Conservation (phyloP, 2,329 filamentous ascomycete species). For the Trichothecium sympodiale region DNA sequence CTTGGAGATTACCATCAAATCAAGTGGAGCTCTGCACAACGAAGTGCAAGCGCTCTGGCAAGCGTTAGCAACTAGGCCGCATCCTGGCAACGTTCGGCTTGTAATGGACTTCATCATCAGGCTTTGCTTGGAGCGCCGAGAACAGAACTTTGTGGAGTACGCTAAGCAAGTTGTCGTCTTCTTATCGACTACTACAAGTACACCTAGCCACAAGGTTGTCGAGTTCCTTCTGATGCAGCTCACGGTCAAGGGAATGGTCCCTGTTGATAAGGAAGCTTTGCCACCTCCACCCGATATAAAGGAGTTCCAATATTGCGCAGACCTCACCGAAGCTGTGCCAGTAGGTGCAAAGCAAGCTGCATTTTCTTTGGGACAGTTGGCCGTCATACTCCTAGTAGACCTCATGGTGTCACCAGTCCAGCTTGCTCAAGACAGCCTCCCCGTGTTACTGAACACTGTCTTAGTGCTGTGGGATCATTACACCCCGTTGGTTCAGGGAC, state of each 20-base stretch:
- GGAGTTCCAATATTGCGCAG: constrained; percentile 79
- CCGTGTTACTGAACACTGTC: constrained; percentile 79
- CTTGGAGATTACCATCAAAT: constrained; percentile 91
- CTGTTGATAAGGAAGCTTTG: constrained; percentile 66
- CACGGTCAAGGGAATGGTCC: constrained; percentile 92
- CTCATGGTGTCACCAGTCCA: constrained; percentile 89
- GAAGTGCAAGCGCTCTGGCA: constrained; percentile 98
- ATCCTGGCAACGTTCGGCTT: constrained; percentile 86
- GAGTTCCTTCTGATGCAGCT: constrained; percentile 90
- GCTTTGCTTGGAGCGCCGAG: constrained; percentile 81
- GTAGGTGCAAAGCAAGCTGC: constrained; percentile 85
- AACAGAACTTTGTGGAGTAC: constrained; percentile 97
- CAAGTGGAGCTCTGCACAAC: constrained; percentile 78
- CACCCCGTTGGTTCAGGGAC: constrained; percentile 86
- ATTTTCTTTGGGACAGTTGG: constrained; percentile 85
- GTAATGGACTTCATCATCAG: constrained; percentile 95
- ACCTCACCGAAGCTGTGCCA: constrained; percentile 67
- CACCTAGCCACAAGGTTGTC: constrained; percentile 78
- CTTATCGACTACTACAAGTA: constrained; percentile 64
- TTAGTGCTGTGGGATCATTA: constrained; percentile 97
- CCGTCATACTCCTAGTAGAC: constrained; percentile 87
- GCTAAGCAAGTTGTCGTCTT: constrained; percentile 98
- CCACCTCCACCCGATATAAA: constrained; percentile 62
- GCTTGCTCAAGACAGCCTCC: constrained; percentile 66
- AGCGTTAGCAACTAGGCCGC: constrained; percentile 82